These are phyloP conservation scores for Sambucus nigra DNA, from an alignment of 129 eudicot species.

Conservation along the genomic window DNA sequence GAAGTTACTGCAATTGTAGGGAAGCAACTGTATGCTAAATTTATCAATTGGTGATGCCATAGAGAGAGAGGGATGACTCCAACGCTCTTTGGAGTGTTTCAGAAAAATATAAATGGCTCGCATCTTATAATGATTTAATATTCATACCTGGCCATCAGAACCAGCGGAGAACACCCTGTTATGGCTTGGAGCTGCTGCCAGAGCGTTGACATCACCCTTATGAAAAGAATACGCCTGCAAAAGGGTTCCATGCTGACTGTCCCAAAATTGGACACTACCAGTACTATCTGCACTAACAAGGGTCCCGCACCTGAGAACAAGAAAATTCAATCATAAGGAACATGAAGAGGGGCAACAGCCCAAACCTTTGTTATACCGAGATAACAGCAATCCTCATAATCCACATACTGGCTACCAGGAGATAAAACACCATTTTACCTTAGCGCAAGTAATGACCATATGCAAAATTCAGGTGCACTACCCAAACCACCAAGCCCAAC, in stretches of 20 bases:
- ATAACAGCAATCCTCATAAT: neutral
- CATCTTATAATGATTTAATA: too few species aligned
- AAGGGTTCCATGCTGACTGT: conserved; percentile 71
- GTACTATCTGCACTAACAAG: conserved; percentile 94
- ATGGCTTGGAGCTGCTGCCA: conserved; percentile 73
- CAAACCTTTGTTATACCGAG: neutral
- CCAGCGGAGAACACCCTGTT: conserved; percentile 84
- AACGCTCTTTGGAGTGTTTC: too few species aligned
- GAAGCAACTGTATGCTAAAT: too few species aligned
- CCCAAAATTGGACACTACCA: conserved; percentile 96
- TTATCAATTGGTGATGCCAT: too few species aligned
- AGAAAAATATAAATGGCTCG: too few species aligned
- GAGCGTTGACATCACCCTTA: conserved; percentile 79
- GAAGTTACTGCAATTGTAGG: too few species aligned
- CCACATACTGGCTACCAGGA: neutral
- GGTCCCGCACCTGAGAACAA: conserved; percentile 60
- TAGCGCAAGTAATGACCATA: conserved; percentile 83
- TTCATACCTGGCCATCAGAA: conserved; percentile 81
- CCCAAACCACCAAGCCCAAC: conserved; percentile 87
- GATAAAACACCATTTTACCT: conserved; percentile 36
- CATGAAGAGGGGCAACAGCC: too few species aligned
- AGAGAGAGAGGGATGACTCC: too few species aligned
- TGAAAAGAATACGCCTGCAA: conserved; percentile 74
- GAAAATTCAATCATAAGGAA: neutral
- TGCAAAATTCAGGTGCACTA: conserved; percentile 63